phyloP scores from a whole-genome alignment of 805 yeast species.

The Debaryomyces prosopidis region DNA sequence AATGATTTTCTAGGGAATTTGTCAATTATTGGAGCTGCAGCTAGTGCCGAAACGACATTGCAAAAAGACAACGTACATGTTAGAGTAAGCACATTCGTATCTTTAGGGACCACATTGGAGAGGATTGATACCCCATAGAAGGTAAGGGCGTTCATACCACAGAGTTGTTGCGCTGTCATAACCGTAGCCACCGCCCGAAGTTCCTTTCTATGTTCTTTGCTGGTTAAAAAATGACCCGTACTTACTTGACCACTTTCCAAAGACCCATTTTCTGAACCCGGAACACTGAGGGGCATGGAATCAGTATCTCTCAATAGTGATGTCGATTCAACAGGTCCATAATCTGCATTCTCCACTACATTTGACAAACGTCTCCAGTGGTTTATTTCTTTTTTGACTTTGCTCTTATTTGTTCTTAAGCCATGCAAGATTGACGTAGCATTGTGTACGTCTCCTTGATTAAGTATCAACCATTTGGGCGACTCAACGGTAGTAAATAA shows the following conservation, averaged over 20 bases:
- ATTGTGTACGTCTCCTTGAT: constrained; percentile 23
- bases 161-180: constrained; percentile 41
- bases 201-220: constrained; percentile 20
- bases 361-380: constrained; percentile 35
- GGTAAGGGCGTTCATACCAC: constrained; percentile 88
- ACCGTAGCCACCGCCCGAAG: constrained; percentile 31
- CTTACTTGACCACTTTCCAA: constrained; percentile 28
- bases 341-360: neutral
- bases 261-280: constrained; percentile 25
- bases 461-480: constrained; percentile 43
- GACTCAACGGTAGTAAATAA: constrained; percentile 39
- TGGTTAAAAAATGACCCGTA: constrained; percentile 19
- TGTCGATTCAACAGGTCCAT: constrained; percentile 4
- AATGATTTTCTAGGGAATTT: constrained; percentile 62
- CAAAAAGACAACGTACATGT: constrained; percentile 73
- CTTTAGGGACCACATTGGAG: constrained; percentile 60
- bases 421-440: constrained; percentile 29
- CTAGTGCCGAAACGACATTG: constrained; percentile 68
- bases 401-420: constrained; percentile 29
- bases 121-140: constrained; percentile 88
- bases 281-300: constrained; percentile 8
- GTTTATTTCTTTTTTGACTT: constrained; percentile 33
- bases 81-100: constrained; percentile 55
- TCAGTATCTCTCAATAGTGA: neutral
- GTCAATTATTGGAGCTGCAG: constrained; percentile 72